Percentiles rank a stretch among this genome's conserved stretches.
Evolutionary conservation across 2,329 filamentous ascomycete genomes (phyloP).

Genomic region (Sphaerulina musiva): DNA sequence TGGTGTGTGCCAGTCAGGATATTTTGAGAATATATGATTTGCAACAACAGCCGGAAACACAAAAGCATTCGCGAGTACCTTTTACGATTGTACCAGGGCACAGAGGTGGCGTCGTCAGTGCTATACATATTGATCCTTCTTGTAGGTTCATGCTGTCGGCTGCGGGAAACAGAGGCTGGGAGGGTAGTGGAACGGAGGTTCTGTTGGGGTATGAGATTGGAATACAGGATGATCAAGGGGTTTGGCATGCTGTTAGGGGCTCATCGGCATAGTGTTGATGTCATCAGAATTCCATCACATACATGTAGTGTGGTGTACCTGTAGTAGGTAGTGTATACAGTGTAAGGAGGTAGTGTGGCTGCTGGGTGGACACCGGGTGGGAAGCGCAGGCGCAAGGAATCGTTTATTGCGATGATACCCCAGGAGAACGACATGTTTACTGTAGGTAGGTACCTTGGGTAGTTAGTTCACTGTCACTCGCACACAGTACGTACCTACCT

Average conservation of each 20-base stretch:
- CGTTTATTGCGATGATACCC: slow-evolving; percentile 4
- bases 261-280: not conserved
- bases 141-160: slow-evolving; percentile 87
- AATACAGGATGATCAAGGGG: slow-evolving; percentile 27
- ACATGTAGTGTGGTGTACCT: too few relatives aligned
- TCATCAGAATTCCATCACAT: too few relatives aligned
- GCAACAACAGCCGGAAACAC: slow-evolving; percentile 52
- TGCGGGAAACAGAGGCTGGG: slow-evolving; percentile 90
- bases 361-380: not conserved
- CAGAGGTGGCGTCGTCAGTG: slow-evolving; percentile 78
- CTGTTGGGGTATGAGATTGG: slow-evolving; percentile 88
- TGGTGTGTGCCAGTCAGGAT: slow-evolving; percentile 89
- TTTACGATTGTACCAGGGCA: slow-evolving; percentile 95
- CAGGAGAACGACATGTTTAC: not conserved
- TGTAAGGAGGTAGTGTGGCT: not conserved
- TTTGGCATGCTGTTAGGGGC: slow-evolving; percentile 26
- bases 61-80: slow-evolving; percentile 71
- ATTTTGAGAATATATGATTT: slow-evolving; percentile 91
- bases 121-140: slow-evolving; percentile 78
- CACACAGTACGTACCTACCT: too few relatives aligned
- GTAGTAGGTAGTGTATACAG: too few relatives aligned
- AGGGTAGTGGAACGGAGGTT: slow-evolving; percentile 77
- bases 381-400: not conserved
- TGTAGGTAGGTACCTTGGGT: too few relatives aligned
- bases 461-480: too few relatives aligned